Conservation (phyloP, 352 stramenopile species). For the Phytophthora fragariaefolia region DNA sequence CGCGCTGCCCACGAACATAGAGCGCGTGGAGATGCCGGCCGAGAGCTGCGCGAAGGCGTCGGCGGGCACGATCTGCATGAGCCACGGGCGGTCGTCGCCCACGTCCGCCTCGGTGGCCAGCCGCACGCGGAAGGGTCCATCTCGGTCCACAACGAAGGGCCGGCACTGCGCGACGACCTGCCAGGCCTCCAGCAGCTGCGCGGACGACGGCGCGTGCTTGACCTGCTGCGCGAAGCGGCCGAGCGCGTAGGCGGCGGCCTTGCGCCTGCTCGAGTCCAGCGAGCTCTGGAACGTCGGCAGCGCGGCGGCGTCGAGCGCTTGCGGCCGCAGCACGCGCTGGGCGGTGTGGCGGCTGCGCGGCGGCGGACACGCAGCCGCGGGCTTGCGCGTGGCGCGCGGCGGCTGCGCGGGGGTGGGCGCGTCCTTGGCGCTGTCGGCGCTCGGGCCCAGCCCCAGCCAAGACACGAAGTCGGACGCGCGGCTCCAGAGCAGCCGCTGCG, state of each 20-base stretch:
- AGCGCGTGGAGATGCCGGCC: slow-evolving; percentile 18
- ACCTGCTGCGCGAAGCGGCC: slow-evolving; percentile 37
- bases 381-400: not conserved
- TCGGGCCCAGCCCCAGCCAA: slow-evolving; percentile 40
- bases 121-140: slow-evolving; percentile 12
- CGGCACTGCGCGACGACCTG: slow-evolving; percentile 31
- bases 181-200: slow-evolving; percentile 42
- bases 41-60: slow-evolving; percentile 40
- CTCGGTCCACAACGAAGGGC: slow-evolving; percentile 35
- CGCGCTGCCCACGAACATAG: slow-evolving; percentile 38
- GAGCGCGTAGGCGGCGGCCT: slow-evolving; percentile 20
- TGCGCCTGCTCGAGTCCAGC: slow-evolving; percentile 9
- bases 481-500: slow-evolving; percentile 46
- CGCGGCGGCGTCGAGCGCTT: not conserved
- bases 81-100: not conserved
- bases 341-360: slow-evolving; percentile 12
- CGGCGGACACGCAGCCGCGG: too few relatives aligned
- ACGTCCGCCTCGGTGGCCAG: slow-evolving; percentile 11
- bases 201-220: slow-evolving; percentile 4
- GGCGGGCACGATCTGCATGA: slow-evolving; percentile 50
- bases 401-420: not conserved
- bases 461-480: slow-evolving; percentile 41
- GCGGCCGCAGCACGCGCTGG: slow-evolving; percentile 22
- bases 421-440: not conserved
- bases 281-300: slow-evolving; percentile 10